Evolutionary conservation across 768 basidiomycete genomes (phyloP).

Genomic region (Coprinopsis sp.): DNA sequence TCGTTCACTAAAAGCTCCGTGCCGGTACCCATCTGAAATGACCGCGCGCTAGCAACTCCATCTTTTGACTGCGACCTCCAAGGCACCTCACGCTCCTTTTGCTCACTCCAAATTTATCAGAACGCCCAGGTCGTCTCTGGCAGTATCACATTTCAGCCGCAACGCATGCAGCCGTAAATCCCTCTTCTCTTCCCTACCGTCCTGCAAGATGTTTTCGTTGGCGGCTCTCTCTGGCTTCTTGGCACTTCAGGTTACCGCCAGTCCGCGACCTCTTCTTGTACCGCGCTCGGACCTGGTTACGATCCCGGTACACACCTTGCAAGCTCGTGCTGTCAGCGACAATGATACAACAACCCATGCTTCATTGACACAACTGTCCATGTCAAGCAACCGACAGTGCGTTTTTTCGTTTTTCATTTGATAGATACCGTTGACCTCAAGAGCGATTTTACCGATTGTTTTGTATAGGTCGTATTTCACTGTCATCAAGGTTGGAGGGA

Average conservation of each 20-base stretch:
- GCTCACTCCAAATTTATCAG: no score
- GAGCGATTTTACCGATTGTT: neutral
- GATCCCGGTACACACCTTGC: slow-evolving; percentile 15
- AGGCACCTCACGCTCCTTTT: no score
- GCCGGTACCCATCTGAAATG: no score
- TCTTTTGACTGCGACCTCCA: no score
- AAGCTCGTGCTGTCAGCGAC: slow-evolving; percentile 11
- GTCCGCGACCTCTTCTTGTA: slow-evolving; percentile 14
- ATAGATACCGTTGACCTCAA: no score
- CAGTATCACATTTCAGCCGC: neutral
- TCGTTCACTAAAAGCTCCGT: neutral
- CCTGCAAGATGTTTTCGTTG: neutral
- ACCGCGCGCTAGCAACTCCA: no score
- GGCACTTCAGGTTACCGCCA: neutral
- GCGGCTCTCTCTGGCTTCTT: neutral
- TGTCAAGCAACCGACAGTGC: slow-evolving; percentile 44
- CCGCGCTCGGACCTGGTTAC: slow-evolving; percentile 14
- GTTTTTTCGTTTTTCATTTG: no score
- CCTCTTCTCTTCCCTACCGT: no score
- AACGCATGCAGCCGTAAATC: neutral
- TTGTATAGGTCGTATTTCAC: slow-evolving; percentile 60
- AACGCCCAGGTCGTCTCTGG: no score
- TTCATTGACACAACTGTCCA: slow-evolving; percentile 41
- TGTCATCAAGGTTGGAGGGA: slow-evolving; percentile 53
- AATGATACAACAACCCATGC: slow-evolving; percentile 27